A percentile compares a stretch with the other conserved stretches of the same genome.
These are phyloP conservation scores for Leccinum pachyderme DNA, from an alignment of 1,284 basidiomycete genomes.

Conservation along the genomic window DNA sequence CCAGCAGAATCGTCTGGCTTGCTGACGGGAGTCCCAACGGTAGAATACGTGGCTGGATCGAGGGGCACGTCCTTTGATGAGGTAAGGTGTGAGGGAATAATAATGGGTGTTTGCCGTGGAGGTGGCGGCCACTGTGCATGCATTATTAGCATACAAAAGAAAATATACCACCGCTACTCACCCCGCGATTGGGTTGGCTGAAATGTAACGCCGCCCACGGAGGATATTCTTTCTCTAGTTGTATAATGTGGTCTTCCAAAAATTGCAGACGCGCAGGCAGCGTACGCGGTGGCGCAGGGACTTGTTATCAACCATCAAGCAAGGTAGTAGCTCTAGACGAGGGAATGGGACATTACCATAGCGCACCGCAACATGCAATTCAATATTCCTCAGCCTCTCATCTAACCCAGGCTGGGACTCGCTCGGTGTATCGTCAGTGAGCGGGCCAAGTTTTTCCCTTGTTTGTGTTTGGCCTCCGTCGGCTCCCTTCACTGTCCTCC, in stretches of 20 bases:
- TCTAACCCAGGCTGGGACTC: constrained; percentile 56
- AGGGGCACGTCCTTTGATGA: constrained; percentile 23
- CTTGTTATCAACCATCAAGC: constrained; percentile 36
- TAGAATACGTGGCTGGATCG: constrained; percentile 11
- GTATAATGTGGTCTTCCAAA: constrained; percentile 71
- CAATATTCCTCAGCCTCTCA: constrained; percentile 61
- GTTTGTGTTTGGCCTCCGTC: constrained; percentile 19
- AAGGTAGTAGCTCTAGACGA: neutral
- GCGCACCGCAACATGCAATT: constrained; percentile 65
- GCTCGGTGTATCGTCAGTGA: constrained; percentile 35
- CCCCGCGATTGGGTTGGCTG: constrained; percentile 74
- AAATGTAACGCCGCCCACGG: constrained; percentile 83
- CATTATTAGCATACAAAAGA: constrained; percentile 4
- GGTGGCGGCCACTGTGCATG: constrained; percentile 71
- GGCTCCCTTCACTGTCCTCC: constrained; percentile 47
- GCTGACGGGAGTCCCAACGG: constrained; percentile 7
- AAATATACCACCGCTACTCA: constrained; percentile 39
- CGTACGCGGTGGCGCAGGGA: constrained; percentile 64
- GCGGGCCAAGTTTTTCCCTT: constrained; percentile 20
- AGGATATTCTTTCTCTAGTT: constrained; percentile 73
- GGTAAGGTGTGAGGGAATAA: constrained; percentile 61
- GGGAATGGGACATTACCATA: constrained; percentile 51
- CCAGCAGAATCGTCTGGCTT: constrained; percentile 10
- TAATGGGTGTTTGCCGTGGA: constrained; percentile 66
- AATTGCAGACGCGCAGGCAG: constrained; percentile 62